Evolutionary conservation across 495 filamentous ascomycete species (phyloP).

Genomic region (Lentithecium fluviatile): DNA sequence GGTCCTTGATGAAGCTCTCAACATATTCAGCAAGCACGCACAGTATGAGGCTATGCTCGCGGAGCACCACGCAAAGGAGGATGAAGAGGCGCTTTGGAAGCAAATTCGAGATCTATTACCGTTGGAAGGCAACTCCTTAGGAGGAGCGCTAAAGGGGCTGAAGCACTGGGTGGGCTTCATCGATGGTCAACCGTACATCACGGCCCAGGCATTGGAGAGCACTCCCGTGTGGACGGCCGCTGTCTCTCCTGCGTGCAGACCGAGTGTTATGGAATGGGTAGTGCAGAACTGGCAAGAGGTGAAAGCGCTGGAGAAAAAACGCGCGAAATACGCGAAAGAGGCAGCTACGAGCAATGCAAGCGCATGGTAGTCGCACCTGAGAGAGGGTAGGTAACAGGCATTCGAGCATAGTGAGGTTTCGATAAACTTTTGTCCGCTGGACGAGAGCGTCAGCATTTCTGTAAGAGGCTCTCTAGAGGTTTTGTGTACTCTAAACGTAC

Average conservation of each 20-base stretch:
- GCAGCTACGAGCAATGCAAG: too few relatives aligned
- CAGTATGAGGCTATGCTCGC: constrained; percentile 34
- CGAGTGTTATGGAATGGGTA: constrained; percentile 19
- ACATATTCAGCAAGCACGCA: constrained; percentile 31
- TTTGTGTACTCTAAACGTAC: too few relatives aligned
- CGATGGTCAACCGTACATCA: constrained; percentile 27
- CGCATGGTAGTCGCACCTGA: too few relatives aligned
- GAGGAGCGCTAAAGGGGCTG: constrained; percentile 21
- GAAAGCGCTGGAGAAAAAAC: constrained; percentile 15
- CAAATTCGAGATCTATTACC: constrained; percentile 25
- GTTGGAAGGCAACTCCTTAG: constrained; percentile 4
- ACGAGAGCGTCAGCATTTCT: too few relatives aligned
- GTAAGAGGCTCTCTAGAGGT: too few relatives aligned
- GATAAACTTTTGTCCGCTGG: too few relatives aligned
- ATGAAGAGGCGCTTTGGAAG: constrained; percentile 29
- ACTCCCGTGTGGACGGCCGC: constrained; percentile 8
- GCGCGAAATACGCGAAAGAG: too few relatives aligned
- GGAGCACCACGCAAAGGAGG: constrained; percentile 8
- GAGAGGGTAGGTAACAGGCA: too few relatives aligned
- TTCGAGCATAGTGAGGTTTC: too few relatives aligned
- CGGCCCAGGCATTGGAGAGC: background rate
- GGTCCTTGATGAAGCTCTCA: constrained; percentile 33
- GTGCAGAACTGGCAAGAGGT: constrained; percentile 21
- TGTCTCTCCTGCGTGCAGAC: background rate
- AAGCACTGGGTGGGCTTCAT: constrained; percentile 29